Base-by-base conservation (phyloP, 1,284 basidiomycete species). In the Neolentinus lepideus region DNA sequence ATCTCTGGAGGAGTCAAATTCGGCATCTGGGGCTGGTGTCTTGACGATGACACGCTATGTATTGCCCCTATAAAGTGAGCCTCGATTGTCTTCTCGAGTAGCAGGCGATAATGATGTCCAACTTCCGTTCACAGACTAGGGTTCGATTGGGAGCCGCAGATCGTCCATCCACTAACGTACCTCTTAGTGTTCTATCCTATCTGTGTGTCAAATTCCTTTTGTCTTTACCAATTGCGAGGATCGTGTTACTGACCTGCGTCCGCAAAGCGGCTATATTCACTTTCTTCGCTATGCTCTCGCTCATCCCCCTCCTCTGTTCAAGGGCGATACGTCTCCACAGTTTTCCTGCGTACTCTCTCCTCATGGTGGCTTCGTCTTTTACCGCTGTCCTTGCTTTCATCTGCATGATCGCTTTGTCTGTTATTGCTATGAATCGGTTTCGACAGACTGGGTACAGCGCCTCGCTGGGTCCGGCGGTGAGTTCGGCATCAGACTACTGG, bases 11-110 rank as follows among this genome's bases (percentile, higher is more conserved):
- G 66, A 3, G 59, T 69, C 10, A 54, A 43, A 16, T 69, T 66
- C 47, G 69, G 68, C 0, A 51, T 64, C 4, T 63, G 66, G 58
- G 69, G 68, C 2, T 69, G 64, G 55, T 70, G 69, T 53, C 47
- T 60, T 10, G 62, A 63, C 16, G 38, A 43, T 43, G 38, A n/a
- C 16, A n/a, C 38, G 38, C 16, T 43, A 4, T n/a, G 38, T 21
- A 35, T 43, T 43, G n/a, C 16, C 38, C 38, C 38, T 4, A 21
- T 43, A 43, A 43, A 43, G 38, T 43, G 8, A 43, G 6, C 12
- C 4, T n/a, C 6, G 4, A 6, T 16, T 9, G 4, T 43, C 6
- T 9, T 16, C n/a, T 21, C 4, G 19, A 33, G 31, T 14, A 26
- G 14, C 47, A 22, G 47, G 8, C 19, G 9, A 19, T 47, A 19